These are phyloP conservation scores for Chalaropsis thielavioides DNA, from an alignment of 2,329 filamentous ascomycete genomes.

Conservation along the genomic window DNA sequence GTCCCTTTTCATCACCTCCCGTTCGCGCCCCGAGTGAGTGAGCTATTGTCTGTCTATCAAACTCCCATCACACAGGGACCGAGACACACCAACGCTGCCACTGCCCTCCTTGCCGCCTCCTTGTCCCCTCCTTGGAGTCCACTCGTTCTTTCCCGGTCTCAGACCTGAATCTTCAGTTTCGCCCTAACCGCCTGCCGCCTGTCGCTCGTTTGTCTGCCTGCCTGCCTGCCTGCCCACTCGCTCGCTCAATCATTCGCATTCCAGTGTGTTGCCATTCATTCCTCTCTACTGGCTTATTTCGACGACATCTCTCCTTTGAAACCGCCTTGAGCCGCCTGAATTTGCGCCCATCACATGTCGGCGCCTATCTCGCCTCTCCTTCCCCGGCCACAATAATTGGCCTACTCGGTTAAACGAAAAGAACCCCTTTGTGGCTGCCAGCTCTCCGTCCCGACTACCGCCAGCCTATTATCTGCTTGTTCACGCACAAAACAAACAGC, in stretches of 20 bases:
- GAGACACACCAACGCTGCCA: background rate
- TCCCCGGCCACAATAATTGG: background rate
- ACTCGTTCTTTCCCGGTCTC: background rate
- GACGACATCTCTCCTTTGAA: background rate
- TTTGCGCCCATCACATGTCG: background rate
- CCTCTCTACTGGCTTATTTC: conserved; percentile 2
- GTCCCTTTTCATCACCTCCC: background rate
- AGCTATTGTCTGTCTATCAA: background rate
- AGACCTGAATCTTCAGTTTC: background rate
- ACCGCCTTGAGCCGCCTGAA: background rate
- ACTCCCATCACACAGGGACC: background rate
- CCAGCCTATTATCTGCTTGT: background rate
- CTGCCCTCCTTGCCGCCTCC: background rate
- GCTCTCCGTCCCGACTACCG: background rate
- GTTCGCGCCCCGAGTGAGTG: background rate
- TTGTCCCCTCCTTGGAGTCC: background rate
- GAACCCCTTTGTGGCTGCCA: background rate
- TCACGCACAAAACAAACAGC: background rate
- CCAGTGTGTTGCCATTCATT: background rate
- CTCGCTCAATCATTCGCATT: background rate
- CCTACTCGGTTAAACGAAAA: background rate
- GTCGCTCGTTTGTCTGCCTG: background rate
- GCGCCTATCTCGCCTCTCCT: background rate
- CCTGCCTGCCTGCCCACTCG: background rate
- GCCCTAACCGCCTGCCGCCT: background rate